These are phyloP conservation scores for Triticum timopheevii DNA, from an alignment of 176 grass and related monocot genomes.

Conservation along the genomic window DNA sequence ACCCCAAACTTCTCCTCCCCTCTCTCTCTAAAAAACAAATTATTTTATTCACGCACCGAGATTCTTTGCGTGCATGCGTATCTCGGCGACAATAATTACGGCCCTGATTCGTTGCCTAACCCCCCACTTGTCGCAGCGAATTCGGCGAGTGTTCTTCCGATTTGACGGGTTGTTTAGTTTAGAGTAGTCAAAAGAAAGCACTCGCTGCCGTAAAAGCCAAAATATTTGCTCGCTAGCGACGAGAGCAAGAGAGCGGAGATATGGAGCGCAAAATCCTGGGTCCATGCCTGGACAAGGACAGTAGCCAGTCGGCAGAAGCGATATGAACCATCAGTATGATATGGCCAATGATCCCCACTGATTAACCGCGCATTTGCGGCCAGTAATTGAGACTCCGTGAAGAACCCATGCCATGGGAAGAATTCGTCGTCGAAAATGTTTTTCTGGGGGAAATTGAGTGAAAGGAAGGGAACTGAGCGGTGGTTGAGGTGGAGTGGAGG, in stretches of 20 bases:
- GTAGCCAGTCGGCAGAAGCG: not conserved
- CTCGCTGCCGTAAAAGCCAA: not conserved
- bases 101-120: conserved; percentile 1
- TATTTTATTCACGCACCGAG: not conserved
- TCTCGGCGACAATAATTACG: conserved; percentile 30
- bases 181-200: conserved; percentile 14
- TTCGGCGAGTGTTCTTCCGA: conserved; percentile 11
- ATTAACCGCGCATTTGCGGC: not conserved
- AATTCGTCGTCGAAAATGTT: not conserved
- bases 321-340: not conserved
- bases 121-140: conserved; percentile 23
- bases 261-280: not conserved
- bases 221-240: conserved; percentile 27
- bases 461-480: not conserved
- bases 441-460: not conserved
- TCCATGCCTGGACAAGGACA: conserved; percentile 17
- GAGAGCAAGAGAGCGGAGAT: conserved; percentile 3
- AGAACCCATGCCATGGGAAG: not conserved
- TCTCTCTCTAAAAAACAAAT: not conserved
- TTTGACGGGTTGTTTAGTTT: not conserved
- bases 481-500: conserved; percentile 33
- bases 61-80: conserved; percentile 37
- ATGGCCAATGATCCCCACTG: not conserved
- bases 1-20: not conserved
- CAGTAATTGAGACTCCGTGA: no score